Evolutionary conservation across 148 eudicot species (phyloP).

Genomic region (Oxyria digyna): DNA sequence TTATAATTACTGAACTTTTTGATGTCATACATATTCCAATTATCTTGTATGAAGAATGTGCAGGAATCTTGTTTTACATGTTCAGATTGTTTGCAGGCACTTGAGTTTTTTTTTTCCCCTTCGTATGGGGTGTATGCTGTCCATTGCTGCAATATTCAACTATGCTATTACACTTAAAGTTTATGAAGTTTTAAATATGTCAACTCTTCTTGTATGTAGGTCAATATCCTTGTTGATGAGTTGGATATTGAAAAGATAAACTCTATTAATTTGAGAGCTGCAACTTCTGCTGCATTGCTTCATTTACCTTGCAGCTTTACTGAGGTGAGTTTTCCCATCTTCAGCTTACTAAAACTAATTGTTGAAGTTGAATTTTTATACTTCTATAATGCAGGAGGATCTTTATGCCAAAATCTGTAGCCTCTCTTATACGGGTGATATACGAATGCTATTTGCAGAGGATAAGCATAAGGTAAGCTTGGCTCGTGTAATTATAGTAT

Average conservation of each 20-base stretch:
- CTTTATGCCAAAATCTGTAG: slow-evolving; percentile 78
- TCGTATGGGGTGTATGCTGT: neutral
- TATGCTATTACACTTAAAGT: neutral
- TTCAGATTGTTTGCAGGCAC: slow-evolving; percentile 7
- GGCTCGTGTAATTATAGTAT: neutral
- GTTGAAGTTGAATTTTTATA: neutral
- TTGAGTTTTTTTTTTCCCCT: slow-evolving; percentile 4
- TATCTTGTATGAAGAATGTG: neutral
- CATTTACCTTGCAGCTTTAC: slow-evolving; percentile 58
- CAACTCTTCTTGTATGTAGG: slow-evolving; percentile 24
- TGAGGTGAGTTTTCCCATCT: slow-evolving; percentile 42
- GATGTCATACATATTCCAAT: neutral
- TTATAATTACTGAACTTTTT: neutral
- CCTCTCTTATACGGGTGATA: slow-evolving; percentile 86
- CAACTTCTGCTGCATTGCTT: slow-evolving; percentile 78
- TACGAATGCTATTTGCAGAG: slow-evolving; percentile 95
- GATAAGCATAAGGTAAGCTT: slow-evolving; percentile 72
- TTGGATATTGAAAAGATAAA: slow-evolving; percentile 47
- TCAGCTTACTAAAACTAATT: slow-evolving; percentile 8
- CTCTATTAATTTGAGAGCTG: slow-evolving; percentile 60
- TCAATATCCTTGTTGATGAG: slow-evolving; percentile 52
- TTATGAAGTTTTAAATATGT: neutral
- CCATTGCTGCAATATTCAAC: neutral
- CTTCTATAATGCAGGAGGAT: slow-evolving; percentile 45
- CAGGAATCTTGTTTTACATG: neutral